Percentiles rank a stretch among this genome's conserved stretches.
Conservation (phyloP, 2,329 filamentous ascomycete genomes). For the Hypoxylon sp. region DNA sequence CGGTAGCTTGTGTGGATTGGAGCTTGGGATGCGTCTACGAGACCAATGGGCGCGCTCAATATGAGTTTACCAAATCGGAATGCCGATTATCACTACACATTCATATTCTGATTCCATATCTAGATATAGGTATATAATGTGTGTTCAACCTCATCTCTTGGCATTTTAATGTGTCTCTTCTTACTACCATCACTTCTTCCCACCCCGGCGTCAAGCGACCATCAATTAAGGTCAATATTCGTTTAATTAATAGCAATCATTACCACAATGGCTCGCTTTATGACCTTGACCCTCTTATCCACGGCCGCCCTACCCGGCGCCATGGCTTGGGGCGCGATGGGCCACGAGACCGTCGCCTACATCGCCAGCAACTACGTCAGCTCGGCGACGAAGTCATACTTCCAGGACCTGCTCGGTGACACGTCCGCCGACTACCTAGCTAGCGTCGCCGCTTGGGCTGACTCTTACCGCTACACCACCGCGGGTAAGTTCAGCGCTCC, state of each 20-base stretch:
- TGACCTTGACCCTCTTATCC: constrained; percentile 46
- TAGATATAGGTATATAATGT: constrained; percentile 17
- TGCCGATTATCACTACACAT: constrained; percentile 11
- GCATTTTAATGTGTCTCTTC: constrained; percentile 20
- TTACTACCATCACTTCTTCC: not conserved
- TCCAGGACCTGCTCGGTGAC: constrained; percentile 63
- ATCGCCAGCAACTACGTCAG: constrained; percentile 65
- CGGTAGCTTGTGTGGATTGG: constrained; percentile 13
- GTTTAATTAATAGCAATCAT: not conserved
- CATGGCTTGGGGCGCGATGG: constrained; percentile 61
- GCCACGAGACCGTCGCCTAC: constrained; percentile 69
- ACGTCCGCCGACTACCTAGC: constrained; percentile 64
- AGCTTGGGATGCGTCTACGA: constrained; percentile 16
- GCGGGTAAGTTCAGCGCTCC: constrained; percentile 63
- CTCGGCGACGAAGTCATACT: constrained; percentile 59
- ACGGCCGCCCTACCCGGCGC: constrained; percentile 44
- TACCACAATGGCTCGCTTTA: constrained; percentile 48
- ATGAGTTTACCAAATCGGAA: constrained; percentile 17
- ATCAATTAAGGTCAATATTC: not conserved
- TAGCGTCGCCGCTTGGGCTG: constrained; percentile 66
- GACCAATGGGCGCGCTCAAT: constrained; percentile 16
- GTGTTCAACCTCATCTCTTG: constrained; percentile 26
- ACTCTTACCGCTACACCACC: constrained; percentile 63
- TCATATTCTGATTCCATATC: constrained; percentile 1
- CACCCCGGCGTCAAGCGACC: not conserved